Base-by-base conservation (phyloP, 179 eudicot genomes). In the Silene noctiflora region DNA sequence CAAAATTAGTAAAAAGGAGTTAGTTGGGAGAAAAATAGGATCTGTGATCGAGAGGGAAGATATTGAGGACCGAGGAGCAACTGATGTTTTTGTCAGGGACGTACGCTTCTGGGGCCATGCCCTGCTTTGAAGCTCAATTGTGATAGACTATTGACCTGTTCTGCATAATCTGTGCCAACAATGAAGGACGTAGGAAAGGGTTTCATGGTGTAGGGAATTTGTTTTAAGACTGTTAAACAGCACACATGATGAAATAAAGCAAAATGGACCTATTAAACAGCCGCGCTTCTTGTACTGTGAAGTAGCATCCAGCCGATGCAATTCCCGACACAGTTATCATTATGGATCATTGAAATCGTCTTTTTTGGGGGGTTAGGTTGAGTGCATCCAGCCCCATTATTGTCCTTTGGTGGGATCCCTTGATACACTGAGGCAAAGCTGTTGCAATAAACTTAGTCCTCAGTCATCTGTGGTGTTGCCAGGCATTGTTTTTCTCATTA, bases 401-500 rank as follows among this genome's bases (percentile, higher is more conserved):
- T 39, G 46, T 39, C 46, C 46, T 39, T 39, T 7, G 46, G 46
- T 39, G 10, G 46, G 11, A 39, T 39, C 46, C 46, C 46, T 39
- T 39, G 46, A 39, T 39, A 39, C 46, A 39, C 46, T 39, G 46
- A 1, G 46, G 46, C 3, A 39, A 39, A 7, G 46, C 11, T 39
- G 11, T 39, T 39, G 10, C 8, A 39, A 39, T 39, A 8, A 39
- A 39, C 10, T 39, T 39, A 39, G 42, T 35, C 42, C 42, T 39
- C 53, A 55, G 68, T 46, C 60, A 3, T 24, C 42, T 74, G 4
- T 69, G 24, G 42, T 12, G 7, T 44, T 19, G 42, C 66, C 66
- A 24, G 56, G 62, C 66, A 29, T 74, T 63, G 27, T 61, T 58
- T 69, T 25, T 22, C 25, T 29, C 14, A 63, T 48, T 5, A 75